phyloP scores from a whole-genome alignment of 305 asterid genomes.

The Fraxinus floribunda region DNA sequence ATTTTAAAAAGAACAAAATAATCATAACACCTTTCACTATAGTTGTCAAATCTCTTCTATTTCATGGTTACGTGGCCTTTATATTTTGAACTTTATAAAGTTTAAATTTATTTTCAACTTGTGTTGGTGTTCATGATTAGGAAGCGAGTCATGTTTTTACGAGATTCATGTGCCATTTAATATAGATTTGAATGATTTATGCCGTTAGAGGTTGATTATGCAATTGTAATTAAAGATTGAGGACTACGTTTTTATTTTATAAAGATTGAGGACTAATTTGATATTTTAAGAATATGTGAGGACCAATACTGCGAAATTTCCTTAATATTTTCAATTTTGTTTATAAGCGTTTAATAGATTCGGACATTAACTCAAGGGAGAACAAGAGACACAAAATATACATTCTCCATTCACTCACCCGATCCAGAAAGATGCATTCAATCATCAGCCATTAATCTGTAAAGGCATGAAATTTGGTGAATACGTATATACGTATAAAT shows the following conservation, averaged over 20 bases:
- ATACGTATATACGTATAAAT: not conserved
- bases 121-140: not conserved
- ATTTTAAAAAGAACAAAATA: not conserved
- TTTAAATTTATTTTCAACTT: not conserved
- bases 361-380: not conserved
- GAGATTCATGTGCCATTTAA: not conserved
- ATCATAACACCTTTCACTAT: not conserved
- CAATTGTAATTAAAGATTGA: not conserved
- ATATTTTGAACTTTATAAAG: not conserved
- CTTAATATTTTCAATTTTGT: not conserved
- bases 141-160: not conserved
- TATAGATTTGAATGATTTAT: not conserved
- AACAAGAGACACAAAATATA: not conserved
- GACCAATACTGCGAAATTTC: not conserved
- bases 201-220: not conserved
- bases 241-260: not conserved
- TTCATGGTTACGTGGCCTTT: not conserved
- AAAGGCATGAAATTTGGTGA: not conserved
- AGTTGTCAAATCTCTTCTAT: not conserved
- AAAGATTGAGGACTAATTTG: not conserved
- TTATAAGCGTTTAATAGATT: not conserved
- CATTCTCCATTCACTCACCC: conserved; percentile 45
- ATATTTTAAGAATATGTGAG: not conserved
- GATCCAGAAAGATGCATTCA: conserved; percentile 56
- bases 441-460: conserved; percentile 32